Percentiles rank a stretch among this genome's conserved stretches.
These are phyloP conservation scores for Didymella pomorum DNA, from an alignment of 2,329 filamentous ascomycete species.

Conservation along the genomic window DNA sequence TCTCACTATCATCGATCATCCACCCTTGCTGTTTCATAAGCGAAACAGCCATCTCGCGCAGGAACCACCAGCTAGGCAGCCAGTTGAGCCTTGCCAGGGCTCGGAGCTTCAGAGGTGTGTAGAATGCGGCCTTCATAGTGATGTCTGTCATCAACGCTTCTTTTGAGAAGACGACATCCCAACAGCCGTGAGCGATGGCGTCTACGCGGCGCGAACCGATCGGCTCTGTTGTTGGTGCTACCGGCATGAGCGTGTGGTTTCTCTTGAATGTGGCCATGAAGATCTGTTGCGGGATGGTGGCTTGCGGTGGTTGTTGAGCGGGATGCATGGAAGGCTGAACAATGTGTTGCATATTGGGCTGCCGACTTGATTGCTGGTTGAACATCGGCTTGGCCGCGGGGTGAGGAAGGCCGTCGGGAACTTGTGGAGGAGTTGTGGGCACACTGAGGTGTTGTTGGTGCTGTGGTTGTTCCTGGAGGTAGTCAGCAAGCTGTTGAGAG, in stretches of 20 bases:
- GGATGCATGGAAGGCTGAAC: background rate
- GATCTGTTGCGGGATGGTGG: background rate
- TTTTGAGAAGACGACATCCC: slow-evolving; percentile 22
- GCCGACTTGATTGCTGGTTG: background rate
- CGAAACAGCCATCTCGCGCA: slow-evolving; percentile 17
- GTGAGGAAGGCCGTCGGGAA: background rate
- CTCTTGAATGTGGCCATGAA: background rate
- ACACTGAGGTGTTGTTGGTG: background rate
- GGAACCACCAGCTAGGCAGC: slow-evolving; percentile 36
- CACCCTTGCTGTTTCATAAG: slow-evolving; percentile 1
- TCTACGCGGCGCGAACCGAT: slow-evolving; percentile 9
- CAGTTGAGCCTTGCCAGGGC: slow-evolving; percentile 30
- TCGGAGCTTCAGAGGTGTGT: slow-evolving; percentile 20
- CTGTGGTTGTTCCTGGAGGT: background rate
- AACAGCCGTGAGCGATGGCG: slow-evolving; percentile 23
- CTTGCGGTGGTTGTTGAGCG: background rate
- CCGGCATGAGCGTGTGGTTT: background rate
- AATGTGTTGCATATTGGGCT: no score
- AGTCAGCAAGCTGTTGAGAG: background rate
- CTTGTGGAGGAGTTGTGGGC: background rate
- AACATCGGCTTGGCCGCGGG: background rate
- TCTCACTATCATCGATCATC: slow-evolving; percentile 22
- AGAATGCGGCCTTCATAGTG: slow-evolving; percentile 20
- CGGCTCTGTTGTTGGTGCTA: background rate
- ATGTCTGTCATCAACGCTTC: slow-evolving; percentile 8